Evolutionary conservation across 2,329 filamentous ascomycete genomes (phyloP), one percentile per base, ranked within the genome.

Genomic region (Didymella keratinophila): DNA sequence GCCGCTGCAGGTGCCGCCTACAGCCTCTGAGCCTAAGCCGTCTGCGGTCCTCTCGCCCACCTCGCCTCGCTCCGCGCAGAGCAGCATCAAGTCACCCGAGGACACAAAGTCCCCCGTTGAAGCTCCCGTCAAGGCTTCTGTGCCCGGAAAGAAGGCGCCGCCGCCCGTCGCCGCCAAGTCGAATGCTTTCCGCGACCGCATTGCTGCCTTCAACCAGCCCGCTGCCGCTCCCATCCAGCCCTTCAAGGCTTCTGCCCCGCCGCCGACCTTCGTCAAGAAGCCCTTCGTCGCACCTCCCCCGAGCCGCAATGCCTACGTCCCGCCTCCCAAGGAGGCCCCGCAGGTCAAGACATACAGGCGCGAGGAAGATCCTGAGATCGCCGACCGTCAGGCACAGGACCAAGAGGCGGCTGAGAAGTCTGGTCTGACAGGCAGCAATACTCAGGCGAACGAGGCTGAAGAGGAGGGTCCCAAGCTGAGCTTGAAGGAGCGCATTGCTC

Each of bases 211-310:
- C 81, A 99, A 99, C 78, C 95, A 94, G 75, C 83, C 91, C 43
- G 87, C 91, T 36, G 92, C 93, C 6, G 87, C 93, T 2, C 95
- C 95, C 9, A 82, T 95, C 60, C 86, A 92, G n/a, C 95, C 95
- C 1, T 94, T 96, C 80, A 96, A 96, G 74, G 83, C 84, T 59
- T 87, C 87, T 2, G 75, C 79, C 11, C 80, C 84, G 28, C 83
- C 86, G 58, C 81, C 84, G 46, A 83, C 84, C 62, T 98, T 98
- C 72, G 88, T 99, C 78, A 97, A 94, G 83, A 98, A 98, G 78
- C 93, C 94, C 0, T 99, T 97, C 71, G 93, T 99, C 56, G 92
- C 95, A 3, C 93, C 95, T 50, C 95, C 95, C 18, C 95, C 95
- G 0, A 97, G 93, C 76, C 90, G 92, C 66, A 90, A 97, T 80